Percentiles rank a stretch among this genome's conserved stretches.
phyloP scores from a whole-genome alignment of 2,329 filamentous ascomycete genomes.

The Colletotrichum tropicale region DNA sequence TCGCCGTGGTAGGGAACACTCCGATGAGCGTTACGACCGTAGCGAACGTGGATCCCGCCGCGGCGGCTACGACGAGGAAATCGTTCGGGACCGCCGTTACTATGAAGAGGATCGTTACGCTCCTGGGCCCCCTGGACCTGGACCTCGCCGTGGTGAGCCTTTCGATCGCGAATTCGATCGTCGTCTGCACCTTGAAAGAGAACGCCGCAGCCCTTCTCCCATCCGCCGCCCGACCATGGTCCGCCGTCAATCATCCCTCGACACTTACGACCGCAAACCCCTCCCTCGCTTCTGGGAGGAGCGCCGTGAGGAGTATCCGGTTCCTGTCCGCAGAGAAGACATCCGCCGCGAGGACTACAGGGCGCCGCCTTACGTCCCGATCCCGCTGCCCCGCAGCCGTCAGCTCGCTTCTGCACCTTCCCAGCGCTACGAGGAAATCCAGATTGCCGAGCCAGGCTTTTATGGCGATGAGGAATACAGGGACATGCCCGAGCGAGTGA shows the following conservation, averaged over 20 bases:
- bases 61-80: constrained; percentile 50
- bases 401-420: constrained; percentile 61
- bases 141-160: constrained; percentile 34
- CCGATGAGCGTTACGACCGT: constrained; percentile 55
- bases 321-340: constrained; percentile 56
- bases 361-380: constrained; percentile 59
- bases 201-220: constrained; percentile 56
- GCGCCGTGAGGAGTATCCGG: constrained; percentile 63
- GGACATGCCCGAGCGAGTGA: constrained; percentile 61
- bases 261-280: constrained; percentile 85
- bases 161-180: constrained; percentile 50
- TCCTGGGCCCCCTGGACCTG: background rate
- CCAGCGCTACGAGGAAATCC: constrained; percentile 67
- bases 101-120: constrained; percentile 58
- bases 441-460: constrained; percentile 68
- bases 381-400: constrained; percentile 70
- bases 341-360: constrained; percentile 59
- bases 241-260: constrained; percentile 85
- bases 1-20: constrained; percentile 47
- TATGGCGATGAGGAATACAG: constrained; percentile 77
- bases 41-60: constrained; percentile 29
- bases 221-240: constrained; percentile 70
- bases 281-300: constrained; percentile 48
- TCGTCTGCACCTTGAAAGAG: constrained; percentile 60
- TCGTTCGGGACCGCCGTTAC: constrained; percentile 54